Percentiles rank a stretch among this genome's conserved stretches.
phyloP scores from a whole-genome alignment of 2,329 filamentous ascomycete genomes.

The Trichoderma gracile region DNA sequence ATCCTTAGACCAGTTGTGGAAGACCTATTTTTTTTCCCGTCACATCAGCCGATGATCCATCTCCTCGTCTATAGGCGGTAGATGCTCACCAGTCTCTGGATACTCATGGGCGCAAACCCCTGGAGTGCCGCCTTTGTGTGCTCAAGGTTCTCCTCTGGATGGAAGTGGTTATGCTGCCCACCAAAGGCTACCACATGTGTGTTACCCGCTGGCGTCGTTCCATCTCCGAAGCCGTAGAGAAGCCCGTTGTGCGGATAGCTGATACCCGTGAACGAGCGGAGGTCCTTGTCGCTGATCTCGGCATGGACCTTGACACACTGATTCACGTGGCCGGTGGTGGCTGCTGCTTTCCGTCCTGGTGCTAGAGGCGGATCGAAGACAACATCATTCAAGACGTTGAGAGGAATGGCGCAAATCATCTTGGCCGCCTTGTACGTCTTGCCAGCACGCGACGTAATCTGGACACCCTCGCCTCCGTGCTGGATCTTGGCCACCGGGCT shows the following conservation, averaged over 20 bases:
- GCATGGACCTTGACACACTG: slow-evolving; percentile 22
- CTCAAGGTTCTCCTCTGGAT: slow-evolving; percentile 13
- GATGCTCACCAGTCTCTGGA: slow-evolving; percentile 5
- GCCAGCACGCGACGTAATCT: slow-evolving; percentile 14
- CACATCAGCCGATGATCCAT: not conserved
- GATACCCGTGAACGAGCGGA: slow-evolving; percentile 17
- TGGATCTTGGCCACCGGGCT: slow-evolving; percentile 8
- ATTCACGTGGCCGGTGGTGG: slow-evolving; percentile 15
- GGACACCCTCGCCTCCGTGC: slow-evolving; percentile 8
- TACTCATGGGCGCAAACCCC: slow-evolving; percentile 13
- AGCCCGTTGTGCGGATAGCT: slow-evolving; percentile 22
- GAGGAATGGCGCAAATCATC: slow-evolving; percentile 20
- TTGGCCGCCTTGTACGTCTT: slow-evolving; percentile 2
- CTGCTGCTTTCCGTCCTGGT: slow-evolving; percentile 9
- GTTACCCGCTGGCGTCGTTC: slow-evolving; percentile 6
- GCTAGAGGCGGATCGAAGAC: slow-evolving; percentile 10
- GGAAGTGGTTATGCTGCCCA: slow-evolving; percentile 18
- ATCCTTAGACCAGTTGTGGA: slow-evolving; percentile 21
- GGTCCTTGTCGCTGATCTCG: slow-evolving; percentile 17
- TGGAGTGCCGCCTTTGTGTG: slow-evolving; percentile 15
- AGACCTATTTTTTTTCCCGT: slow-evolving; percentile 3
- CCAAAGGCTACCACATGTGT: slow-evolving; percentile 20
- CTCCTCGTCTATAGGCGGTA: not conserved
- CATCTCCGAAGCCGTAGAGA: slow-evolving; percentile 15
- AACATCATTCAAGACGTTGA: slow-evolving; percentile 20